Conservation (phyloP, 805 yeast species). For the Metschnikowia baotianmanensis region DNA sequence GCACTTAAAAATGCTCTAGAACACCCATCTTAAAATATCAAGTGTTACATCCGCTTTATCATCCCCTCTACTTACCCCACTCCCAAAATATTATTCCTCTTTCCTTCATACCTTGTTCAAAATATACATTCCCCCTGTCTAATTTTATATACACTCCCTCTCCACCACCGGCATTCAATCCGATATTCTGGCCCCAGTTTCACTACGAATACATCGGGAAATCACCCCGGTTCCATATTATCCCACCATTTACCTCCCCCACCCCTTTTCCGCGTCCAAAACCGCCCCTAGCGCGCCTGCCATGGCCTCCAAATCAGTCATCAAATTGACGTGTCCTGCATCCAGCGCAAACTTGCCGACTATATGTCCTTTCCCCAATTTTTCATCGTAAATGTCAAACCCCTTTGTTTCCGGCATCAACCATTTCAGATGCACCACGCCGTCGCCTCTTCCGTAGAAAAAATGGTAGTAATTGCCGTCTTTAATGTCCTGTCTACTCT, state of each 20-base stretch:
- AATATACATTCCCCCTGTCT: too few relatives aligned
- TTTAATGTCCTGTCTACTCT: conserved; percentile 57
- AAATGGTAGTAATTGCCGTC: conserved; percentile 74
- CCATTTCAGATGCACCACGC: conserved; percentile 83
- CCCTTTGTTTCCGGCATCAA: conserved; percentile 76
- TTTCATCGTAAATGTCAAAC: conserved; percentile 38
- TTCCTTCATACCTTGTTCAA: too few relatives aligned
- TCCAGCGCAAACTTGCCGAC: conserved; percentile 63
- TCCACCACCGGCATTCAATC: too few relatives aligned
- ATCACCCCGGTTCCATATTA: too few relatives aligned
- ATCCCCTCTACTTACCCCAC: too few relatives aligned
- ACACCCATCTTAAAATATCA: too few relatives aligned
- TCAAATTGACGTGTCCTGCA: conserved; percentile 75
- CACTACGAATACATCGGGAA: too few relatives aligned
- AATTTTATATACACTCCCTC: too few relatives aligned
- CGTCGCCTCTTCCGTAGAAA: conserved; percentile 89
- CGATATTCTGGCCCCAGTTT: too few relatives aligned
- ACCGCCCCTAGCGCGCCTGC: conserved; percentile 70
- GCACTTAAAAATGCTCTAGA: too few relatives aligned
- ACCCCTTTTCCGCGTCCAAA: conserved; percentile 51
- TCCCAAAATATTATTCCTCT: too few relatives aligned
- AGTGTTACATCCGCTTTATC: too few relatives aligned
- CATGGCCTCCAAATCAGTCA: conserved; percentile 71
- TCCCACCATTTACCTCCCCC: conserved; percentile 20
- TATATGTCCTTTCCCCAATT: conserved; percentile 45